Evolutionary conservation across 371 early-diverging fungal species (phyloP), one percentile per base, ranked within the genome.

Genomic region (Rhizopus delemar): DNA sequence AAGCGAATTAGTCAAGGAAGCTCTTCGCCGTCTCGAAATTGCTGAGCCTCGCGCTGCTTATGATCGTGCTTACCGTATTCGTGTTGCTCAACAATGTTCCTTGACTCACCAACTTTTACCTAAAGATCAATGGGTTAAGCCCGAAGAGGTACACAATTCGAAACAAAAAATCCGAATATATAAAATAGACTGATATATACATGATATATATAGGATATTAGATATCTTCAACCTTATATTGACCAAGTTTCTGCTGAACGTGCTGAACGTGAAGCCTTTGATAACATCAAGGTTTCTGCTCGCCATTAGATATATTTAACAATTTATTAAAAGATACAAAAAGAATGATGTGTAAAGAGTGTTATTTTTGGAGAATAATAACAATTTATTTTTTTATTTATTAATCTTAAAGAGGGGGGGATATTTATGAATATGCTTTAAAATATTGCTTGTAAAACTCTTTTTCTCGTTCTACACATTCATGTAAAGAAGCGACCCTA

Each of bases 151-250:
- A 77, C 15, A n/a, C 11, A 43, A 43, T 1, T 13, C 1, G 15
- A 43, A 13, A 52, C 28, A 46, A 6, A 55, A 8, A 43, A 16
- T 52, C 11, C 33, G n/a, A 9, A 22, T 49, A 50, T n/a, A 55
- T 38, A 50, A 11, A 43, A 15, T 34, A 15, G 29, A 39, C 28
- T 32, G 15, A 15, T 15, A 49, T 53, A 8, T 49, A 36, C 45
- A 8, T 43, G 15, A 59, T 66, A 85, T 39, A 80, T 93, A 93
- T 81, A 75, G 75, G 76, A 76, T 62, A 63, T 70, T 62, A 82
- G 90, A 66, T 96, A 97, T 83, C 86, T 96, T 53, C 80, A 81
- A 58, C 96, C 96, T 32, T 69, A 90, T 68, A 83, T 97, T 65
- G 87, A 90, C 48, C 85, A 91, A 71, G 92, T 96, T 54, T 84